Evolutionary conservation across 495 filamentous ascomycete species (phyloP).

Genomic region (Achaetomiella virescens): DNA sequence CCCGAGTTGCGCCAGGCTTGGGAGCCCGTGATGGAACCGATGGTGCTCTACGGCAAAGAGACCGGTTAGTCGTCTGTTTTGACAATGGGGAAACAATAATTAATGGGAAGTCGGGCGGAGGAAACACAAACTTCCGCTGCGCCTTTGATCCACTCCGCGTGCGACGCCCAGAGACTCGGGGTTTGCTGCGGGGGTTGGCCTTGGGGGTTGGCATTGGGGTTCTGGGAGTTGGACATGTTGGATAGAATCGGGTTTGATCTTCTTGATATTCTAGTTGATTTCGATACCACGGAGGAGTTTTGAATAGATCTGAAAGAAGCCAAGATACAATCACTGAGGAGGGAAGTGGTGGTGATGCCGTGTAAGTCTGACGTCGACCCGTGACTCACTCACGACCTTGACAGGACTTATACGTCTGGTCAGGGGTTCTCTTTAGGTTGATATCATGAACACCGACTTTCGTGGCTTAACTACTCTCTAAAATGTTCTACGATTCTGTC

Average conservation of each 20-base stretch:
- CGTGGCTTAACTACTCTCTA: no score
- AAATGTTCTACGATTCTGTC: no score
- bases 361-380: constrained; percentile 11
- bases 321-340: not conserved
- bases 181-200: constrained; percentile 14
- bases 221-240: constrained; percentile 14
- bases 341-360: not conserved
- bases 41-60: constrained; percentile 23
- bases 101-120: not conserved
- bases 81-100: no score
- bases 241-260: no score
- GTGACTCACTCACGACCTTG: constrained; percentile 12
- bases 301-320: not conserved
- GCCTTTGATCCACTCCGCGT: constrained; percentile 45
- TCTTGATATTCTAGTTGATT: no score
- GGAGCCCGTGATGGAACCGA: constrained; percentile 39
- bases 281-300: no score
- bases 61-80: not conserved
- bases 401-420: no score
- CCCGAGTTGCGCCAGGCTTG: constrained; percentile 40
- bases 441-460: no score
- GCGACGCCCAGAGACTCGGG: constrained; percentile 36
- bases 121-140: constrained; percentile 43
- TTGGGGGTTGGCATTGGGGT: constrained; percentile 9
- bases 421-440: no score